Conservation (phyloP, 2,329 filamentous ascomycete genomes). For the Pleurostoma richardsiae region DNA sequence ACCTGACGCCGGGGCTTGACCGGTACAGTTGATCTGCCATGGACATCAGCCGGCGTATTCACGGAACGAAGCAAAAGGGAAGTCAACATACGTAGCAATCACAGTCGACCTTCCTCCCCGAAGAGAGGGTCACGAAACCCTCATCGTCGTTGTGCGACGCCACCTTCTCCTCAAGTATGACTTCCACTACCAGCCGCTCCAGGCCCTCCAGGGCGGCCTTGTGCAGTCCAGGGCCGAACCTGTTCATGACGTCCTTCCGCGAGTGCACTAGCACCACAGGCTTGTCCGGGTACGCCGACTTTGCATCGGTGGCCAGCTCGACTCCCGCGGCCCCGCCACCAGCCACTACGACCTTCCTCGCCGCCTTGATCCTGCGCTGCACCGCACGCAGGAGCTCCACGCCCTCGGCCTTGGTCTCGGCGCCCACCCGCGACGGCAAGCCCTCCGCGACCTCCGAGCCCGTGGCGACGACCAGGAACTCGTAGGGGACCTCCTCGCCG, state of each 20-base stretch:
- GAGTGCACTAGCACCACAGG: constrained; percentile 54
- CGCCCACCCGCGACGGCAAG: constrained; percentile 43
- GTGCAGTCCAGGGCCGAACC: constrained; percentile 40
- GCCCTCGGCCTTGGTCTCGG: constrained; percentile 33
- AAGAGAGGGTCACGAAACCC: constrained; percentile 36
- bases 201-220: constrained; percentile 33
- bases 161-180: constrained; percentile 25
- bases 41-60: constrained; percentile 3
- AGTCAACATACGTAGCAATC: constrained; percentile 40
- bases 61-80: constrained; percentile 1
- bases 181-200: constrained; percentile 36
- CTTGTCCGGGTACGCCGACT: constrained; percentile 50
- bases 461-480: constrained; percentile 53
- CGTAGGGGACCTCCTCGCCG: constrained; percentile 43
- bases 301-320: constrained; percentile 56
- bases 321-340: constrained; percentile 60
- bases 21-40: constrained; percentile 52
- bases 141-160: constrained; percentile 32
- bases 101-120: constrained; percentile 37
- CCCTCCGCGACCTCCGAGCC: constrained; percentile 38
- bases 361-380: constrained; percentile 37
- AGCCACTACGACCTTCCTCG: constrained; percentile 39
- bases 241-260: constrained; percentile 43
- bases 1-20: constrained; percentile 51
- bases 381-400: constrained; percentile 36